Percentiles rank a stretch among this genome's conserved stretches.
Evolutionary conservation across 257 asterid genomes (phyloP).

Genomic region (Plectranthus barbatus): DNA sequence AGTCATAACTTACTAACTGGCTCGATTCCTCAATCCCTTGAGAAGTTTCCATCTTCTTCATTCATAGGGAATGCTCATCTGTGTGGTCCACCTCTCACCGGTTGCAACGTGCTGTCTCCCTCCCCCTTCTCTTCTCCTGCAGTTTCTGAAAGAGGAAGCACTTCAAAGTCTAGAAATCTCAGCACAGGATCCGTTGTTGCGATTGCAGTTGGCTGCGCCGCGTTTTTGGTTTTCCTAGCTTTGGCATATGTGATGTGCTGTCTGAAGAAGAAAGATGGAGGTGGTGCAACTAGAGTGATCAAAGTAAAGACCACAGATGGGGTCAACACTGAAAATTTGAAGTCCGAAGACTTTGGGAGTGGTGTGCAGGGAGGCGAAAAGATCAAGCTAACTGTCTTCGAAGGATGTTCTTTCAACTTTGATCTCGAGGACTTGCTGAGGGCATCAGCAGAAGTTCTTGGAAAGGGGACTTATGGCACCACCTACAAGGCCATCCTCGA

Average conservation of each 20-base stretch:
- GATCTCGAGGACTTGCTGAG: slow-evolving; percentile 87
- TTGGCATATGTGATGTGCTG: slow-evolving; percentile 30
- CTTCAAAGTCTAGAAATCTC: slow-evolving; percentile 29
- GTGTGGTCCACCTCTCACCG: slow-evolving; percentile 53
- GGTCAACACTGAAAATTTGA: slow-evolving; percentile 51
- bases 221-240: slow-evolving; percentile 23
- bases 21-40: slow-evolving; percentile 51
- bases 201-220: slow-evolving; percentile 36
- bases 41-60: slow-evolving; percentile 55
- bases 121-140: slow-evolving; percentile 28
- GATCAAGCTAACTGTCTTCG: slow-evolving; percentile 69
- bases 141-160: neutral
- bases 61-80: slow-evolving; percentile 59
- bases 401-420: slow-evolving; percentile 59
- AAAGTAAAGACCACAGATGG: slow-evolving; percentile 45
- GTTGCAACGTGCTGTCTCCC: slow-evolving; percentile 38
- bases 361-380: slow-evolving; percentile 88
- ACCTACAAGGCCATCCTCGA: slow-evolving; percentile 83
- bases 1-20: slow-evolving; percentile 61
- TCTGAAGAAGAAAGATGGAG: slow-evolving; percentile 36
- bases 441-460: slow-evolving; percentile 97
- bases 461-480: slow-evolving; percentile 85
- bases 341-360: slow-evolving; percentile 85
- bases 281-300: slow-evolving; percentile 23
- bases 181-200: slow-evolving; percentile 35